Conservation (phyloP, 225 moss, liverwort and hornwort species). For the Thuidium tamariscinum region DNA sequence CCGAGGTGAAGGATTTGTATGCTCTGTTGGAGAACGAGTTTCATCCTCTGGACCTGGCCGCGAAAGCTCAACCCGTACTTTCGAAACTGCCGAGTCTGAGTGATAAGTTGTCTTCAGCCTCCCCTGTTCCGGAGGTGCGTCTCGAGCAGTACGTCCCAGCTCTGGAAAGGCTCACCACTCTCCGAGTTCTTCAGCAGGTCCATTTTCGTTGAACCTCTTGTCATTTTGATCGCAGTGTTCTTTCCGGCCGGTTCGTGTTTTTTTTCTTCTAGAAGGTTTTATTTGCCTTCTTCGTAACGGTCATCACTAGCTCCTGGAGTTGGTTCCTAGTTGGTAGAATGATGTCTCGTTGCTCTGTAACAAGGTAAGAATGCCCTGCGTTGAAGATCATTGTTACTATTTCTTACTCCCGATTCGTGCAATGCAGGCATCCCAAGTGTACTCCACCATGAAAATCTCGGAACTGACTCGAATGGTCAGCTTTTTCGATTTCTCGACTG, state of each 20-base stretch:
- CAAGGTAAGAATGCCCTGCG: background rate
- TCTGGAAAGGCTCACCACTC: slow-evolving; percentile 75
- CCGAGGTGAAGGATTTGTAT: slow-evolving; percentile 85
- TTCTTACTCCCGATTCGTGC: background rate
- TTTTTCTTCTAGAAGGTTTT: background rate
- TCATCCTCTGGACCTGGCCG: slow-evolving; percentile 79
- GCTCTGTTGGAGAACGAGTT: slow-evolving; percentile 77
- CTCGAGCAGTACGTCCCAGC: slow-evolving; percentile 88
- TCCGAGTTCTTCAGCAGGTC: slow-evolving; percentile 84
- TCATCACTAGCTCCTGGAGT: background rate
- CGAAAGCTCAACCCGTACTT: slow-evolving; percentile 61
- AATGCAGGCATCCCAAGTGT: slow-evolving; percentile 76
- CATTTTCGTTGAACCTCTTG: background rate
- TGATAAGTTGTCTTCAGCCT: slow-evolving; percentile 87
- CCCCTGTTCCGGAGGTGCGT: slow-evolving; percentile 91
- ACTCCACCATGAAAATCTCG: slow-evolving; percentile 77
- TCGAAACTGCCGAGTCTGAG: slow-evolving; percentile 58
- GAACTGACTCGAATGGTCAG: slow-evolving; percentile 77
- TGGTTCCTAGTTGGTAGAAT: background rate
- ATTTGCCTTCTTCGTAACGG: background rate
- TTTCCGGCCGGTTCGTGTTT: background rate
- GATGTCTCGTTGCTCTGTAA: background rate
- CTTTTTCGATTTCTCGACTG: slow-evolving; percentile 75
- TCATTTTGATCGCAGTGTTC: background rate
- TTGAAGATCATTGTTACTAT: background rate